Conservation (phyloP, 2,329 filamentous ascomycete genomes). For the Alternaria sp. region DNA sequence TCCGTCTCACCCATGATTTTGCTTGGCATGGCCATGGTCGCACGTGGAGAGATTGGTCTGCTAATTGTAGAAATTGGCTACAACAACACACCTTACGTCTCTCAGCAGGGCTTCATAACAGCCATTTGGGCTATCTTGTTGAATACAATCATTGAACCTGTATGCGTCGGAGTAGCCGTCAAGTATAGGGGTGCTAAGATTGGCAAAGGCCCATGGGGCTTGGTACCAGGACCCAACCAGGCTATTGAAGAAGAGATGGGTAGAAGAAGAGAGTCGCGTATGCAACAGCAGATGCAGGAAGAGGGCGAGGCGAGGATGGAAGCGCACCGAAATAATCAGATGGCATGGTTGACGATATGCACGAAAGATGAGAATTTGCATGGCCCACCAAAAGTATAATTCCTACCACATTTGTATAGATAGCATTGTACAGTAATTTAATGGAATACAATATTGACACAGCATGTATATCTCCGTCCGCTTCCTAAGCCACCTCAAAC, state of each 20-base stretch:
- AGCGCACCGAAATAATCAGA: conserved; percentile 2
- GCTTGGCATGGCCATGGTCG: conserved; percentile 39
- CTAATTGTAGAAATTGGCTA: conserved; percentile 42
- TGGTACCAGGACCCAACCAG: conserved; percentile 18
- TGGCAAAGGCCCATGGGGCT: conserved; percentile 26
- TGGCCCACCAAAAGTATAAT: background rate
- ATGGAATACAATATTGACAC: background rate
- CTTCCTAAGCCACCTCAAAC: background rate
- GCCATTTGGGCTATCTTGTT: conserved; percentile 38
- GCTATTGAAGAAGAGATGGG: conserved; percentile 7
- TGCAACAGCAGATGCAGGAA: conserved; percentile 13
- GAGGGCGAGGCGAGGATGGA: conserved; percentile 12
- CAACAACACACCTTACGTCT: conserved; percentile 38
- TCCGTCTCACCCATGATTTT: conserved; percentile 20
- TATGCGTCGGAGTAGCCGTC: conserved; percentile 32
- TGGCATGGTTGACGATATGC: background rate
- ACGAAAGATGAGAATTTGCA: background rate
- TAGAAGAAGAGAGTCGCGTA: background rate
- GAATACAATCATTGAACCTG: conserved; percentile 36
- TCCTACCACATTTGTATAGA: background rate
- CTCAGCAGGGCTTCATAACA: conserved; percentile 32
- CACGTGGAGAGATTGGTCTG: conserved; percentile 41
- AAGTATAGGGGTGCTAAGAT: conserved; percentile 33
- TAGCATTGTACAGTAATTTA: background rate
- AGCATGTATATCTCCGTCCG: background rate